Evolutionary conservation across 2,329 filamentous ascomycete species (phyloP).

Genomic region (Cyclaneusma minus): DNA sequence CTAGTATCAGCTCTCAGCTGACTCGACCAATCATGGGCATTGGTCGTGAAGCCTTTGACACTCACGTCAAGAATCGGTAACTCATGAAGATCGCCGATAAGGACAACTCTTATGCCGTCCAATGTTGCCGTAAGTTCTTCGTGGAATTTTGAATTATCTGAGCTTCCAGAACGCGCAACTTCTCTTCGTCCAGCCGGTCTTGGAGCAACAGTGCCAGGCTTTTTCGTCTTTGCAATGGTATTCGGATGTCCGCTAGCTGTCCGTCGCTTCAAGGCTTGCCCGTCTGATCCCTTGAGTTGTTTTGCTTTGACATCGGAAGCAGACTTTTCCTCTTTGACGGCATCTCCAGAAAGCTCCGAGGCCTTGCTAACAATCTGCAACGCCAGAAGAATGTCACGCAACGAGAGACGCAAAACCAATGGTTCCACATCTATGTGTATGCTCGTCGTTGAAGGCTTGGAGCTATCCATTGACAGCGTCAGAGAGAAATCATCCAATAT

Average conservation of each 20-base stretch:
- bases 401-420: constrained; percentile 73
- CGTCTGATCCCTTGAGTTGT: constrained; percentile 23
- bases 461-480: constrained; percentile 70
- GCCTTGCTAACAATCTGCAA: constrained; percentile 87
- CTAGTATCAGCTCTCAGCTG: constrained; percentile 74
- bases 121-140: constrained; percentile 80
- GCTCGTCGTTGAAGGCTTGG: constrained; percentile 47
- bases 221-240: constrained; percentile 29
- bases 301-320: constrained; percentile 38
- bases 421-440: constrained; percentile 85
- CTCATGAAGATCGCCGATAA: constrained; percentile 93
- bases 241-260: constrained; percentile 41
- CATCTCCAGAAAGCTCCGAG: constrained; percentile 62
- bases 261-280: constrained; percentile 31
- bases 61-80: constrained; percentile 88
- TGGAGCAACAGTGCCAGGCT: constrained; percentile 19
- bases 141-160: no score
- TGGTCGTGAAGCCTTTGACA: constrained; percentile 74
- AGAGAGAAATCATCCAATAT: constrained; percentile 96
- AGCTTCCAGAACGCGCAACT: no score
- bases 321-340: constrained; percentile 28
- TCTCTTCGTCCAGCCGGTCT: constrained; percentile 3
- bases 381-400: constrained; percentile 87
- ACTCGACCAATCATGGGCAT: constrained; percentile 82
- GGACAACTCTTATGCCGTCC: constrained; percentile 76